Conservation (phyloP, 2,329 filamentous ascomycete species). For the Fusarium beomiforme region DNA sequence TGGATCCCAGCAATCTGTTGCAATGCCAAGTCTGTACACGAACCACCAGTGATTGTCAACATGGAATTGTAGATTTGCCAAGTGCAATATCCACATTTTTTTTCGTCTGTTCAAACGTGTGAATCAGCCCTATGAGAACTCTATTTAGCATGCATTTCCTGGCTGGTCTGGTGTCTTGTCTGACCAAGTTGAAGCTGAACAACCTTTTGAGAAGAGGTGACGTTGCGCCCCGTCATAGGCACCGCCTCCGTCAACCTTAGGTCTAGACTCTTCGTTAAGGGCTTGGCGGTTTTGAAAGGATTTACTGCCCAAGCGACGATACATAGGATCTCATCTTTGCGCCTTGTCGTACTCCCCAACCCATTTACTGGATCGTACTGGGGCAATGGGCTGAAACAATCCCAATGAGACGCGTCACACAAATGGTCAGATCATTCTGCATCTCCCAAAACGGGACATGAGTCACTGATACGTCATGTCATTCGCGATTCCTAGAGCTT, state of each 20-base stretch:
- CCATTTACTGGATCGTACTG: background rate
- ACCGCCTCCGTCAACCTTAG: background rate
- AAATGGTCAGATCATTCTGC: background rate
- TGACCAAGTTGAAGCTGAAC: too few relatives aligned
- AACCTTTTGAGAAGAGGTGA: too few relatives aligned
- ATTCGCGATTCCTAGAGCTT: background rate
- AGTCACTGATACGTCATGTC: fast-evolving
- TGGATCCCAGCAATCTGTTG: background rate
- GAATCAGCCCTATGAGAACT: background rate
- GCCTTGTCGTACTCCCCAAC: background rate
- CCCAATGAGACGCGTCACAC: background rate
- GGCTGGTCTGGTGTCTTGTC: background rate
- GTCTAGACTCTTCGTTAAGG: background rate
- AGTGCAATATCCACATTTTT: background rate
- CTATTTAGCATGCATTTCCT: background rate
- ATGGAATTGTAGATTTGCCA: constrained; percentile 2
- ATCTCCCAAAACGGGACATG: too few relatives aligned
- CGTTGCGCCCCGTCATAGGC: background rate
- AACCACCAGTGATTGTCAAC: background rate
- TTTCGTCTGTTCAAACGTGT: background rate
- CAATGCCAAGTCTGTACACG: background rate
- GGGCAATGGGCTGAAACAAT: background rate
- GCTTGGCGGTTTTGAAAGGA: background rate
- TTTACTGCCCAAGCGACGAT: background rate
- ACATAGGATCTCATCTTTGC: background rate